Evolutionary conservation across 805 yeast genomes (phyloP).

Genomic region (Pichia insulana): DNA sequence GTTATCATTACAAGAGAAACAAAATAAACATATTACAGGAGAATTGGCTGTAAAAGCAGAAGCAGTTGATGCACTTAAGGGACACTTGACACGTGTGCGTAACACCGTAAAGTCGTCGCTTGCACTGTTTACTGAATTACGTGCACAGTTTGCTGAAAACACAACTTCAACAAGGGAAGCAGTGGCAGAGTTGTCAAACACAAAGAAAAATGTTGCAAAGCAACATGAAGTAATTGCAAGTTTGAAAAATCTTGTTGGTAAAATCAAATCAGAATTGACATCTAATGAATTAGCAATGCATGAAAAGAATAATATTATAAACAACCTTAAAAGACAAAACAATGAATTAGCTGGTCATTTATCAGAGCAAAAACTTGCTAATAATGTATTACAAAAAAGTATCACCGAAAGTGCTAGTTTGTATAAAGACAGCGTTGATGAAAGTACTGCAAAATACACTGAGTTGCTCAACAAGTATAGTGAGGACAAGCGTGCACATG

Average conservation of each 20-base stretch:
- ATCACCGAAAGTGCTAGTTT: constrained; percentile 11
- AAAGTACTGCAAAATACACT: constrained; percentile 4
- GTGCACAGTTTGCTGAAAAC: constrained; percentile 3
- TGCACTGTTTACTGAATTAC: constrained; percentile 4
- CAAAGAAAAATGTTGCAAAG: constrained; percentile 6
- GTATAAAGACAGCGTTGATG: constrained; percentile 10
- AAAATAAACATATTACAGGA: constrained; percentile 6
- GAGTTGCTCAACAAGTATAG: too few relatives aligned
- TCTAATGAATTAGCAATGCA: constrained; percentile 7
- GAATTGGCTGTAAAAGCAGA: constrained; percentile 6
- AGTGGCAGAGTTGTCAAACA: constrained; percentile 7
- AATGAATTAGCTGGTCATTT: constrained; percentile 38
- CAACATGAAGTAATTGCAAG: constrained; percentile 9
- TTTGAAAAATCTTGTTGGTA: constrained; percentile 11
- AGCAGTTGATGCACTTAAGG: constrained; percentile 8
- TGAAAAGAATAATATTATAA: constrained; percentile 20
- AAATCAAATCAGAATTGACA: constrained; percentile 12
- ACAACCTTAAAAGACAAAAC: constrained; percentile 27
- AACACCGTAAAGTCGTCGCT: too few relatives aligned
- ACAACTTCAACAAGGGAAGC: constrained; percentile 3
- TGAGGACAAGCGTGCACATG: too few relatives aligned
- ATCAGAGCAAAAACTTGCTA: constrained; percentile 38
- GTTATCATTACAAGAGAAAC: constrained; percentile 4
- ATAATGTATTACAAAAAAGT: constrained; percentile 19
- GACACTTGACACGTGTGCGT: too few relatives aligned